phyloP scores from a whole-genome alignment of 305 asterid species.

The Fraxinus nigra region DNA sequence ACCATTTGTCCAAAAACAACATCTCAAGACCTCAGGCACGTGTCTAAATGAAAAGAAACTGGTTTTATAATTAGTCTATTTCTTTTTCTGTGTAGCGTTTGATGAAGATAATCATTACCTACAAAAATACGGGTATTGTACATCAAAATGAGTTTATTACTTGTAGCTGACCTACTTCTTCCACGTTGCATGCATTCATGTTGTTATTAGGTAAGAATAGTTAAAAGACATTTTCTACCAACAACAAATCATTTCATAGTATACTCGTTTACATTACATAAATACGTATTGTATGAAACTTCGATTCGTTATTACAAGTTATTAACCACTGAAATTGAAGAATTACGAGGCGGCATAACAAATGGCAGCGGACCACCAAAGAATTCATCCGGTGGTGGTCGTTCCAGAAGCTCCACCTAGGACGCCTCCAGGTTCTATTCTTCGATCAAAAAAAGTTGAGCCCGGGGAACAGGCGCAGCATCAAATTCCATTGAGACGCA shows the following conservation, averaged over 20 bases:
- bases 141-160: background rate
- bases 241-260: background rate
- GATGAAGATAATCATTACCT: background rate
- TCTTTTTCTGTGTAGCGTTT: background rate
- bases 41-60: background rate
- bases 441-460: slow-evolving; percentile 36
- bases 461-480: slow-evolving; percentile 26
- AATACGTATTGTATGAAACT: background rate
- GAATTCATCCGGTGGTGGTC: slow-evolving; percentile 61
- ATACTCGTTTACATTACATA: slow-evolving; percentile 8
- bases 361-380: slow-evolving; percentile 65
- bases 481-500: slow-evolving; percentile 25
- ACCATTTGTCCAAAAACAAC: background rate
- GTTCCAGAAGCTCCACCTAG: slow-evolving; percentile 45
- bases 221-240: slow-evolving; percentile 23
- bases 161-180: slow-evolving; percentile 43
- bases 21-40: background rate
- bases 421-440: slow-evolving; percentile 27
- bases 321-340: background rate
- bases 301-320: background rate
- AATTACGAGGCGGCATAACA: background rate
- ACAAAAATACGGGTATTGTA: background rate
- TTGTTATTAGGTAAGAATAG: slow-evolving; percentile 30
- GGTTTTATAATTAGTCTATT: background rate
- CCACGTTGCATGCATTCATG: slow-evolving; percentile 17